phyloP scores from a whole-genome alignment of 2,329 filamentous ascomycete genomes.

The Colletotrichum sp. region DNA sequence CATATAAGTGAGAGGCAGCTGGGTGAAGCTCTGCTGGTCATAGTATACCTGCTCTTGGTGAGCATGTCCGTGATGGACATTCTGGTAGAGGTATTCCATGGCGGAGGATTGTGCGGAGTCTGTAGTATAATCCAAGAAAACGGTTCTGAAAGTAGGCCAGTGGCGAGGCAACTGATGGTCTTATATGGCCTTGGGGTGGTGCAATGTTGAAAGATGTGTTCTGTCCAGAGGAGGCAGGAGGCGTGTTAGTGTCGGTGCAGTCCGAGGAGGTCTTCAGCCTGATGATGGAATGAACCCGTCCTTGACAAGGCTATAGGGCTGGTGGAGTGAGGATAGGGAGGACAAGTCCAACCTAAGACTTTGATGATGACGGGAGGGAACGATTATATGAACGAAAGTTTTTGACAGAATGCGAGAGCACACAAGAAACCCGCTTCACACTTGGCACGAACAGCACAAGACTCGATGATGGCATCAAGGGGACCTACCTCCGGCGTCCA shows the following conservation, averaged over 20 bases:
- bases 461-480: neutral
- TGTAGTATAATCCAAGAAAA: neutral
- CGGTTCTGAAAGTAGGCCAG: neutral
- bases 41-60: neutral
- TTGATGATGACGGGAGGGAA: neutral
- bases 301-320: neutral
- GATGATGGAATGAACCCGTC: neutral
- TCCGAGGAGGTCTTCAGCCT: neutral
- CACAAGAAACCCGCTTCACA: neutral
- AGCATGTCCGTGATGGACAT: neutral
- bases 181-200: neutral
- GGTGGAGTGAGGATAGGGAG: neutral
- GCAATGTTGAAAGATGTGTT: neutral
- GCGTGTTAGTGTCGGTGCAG: neutral
- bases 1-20: neutral
- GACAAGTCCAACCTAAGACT: neutral
- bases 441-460: neutral
- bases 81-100: conserved; percentile 1
- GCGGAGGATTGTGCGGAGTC: neutral
- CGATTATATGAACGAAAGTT: neutral
- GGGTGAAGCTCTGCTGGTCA: neutral
- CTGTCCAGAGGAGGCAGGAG: neutral
- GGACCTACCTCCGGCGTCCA: neutral
- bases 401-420: neutral
- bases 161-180: neutral